Conservation (phyloP, 345 rosid genomes). For the Eucalyptus urophylla region DNA sequence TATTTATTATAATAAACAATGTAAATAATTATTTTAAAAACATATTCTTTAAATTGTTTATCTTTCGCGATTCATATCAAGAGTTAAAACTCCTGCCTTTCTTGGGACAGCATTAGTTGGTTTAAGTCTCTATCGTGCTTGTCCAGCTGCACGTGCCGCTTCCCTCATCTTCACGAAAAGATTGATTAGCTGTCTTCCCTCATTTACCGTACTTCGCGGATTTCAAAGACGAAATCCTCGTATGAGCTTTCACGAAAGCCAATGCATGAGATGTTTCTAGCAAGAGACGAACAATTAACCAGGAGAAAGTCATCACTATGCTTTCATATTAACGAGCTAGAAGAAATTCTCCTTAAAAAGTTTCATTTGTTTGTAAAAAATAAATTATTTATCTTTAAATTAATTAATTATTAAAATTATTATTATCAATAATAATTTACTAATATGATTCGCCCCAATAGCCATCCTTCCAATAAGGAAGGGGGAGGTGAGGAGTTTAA, state of each 20-base stretch:
- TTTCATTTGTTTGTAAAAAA: too few relatives aligned
- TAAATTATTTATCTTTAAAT: too few relatives aligned
- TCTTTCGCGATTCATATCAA: too few relatives aligned
- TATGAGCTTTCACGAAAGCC: not conserved
- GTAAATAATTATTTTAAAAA: too few relatives aligned
- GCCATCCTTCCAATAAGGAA: too few relatives aligned
- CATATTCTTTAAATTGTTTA: too few relatives aligned
- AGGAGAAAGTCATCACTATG: not conserved
- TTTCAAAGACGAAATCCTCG: not conserved
- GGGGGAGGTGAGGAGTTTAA: too few relatives aligned
- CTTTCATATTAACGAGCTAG: not conserved
- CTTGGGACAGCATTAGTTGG: too few relatives aligned
- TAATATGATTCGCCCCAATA: too few relatives aligned
- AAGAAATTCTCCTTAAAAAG: not conserved
- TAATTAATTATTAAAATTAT: too few relatives aligned
- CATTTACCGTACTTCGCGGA: not conserved
- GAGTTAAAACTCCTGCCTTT: too few relatives aligned
- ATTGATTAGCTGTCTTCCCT: not conserved
- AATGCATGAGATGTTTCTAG: not conserved
- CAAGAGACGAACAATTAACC: not conserved
- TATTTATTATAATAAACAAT: too few relatives aligned
- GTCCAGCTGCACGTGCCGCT: not conserved
- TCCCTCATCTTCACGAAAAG: not conserved
- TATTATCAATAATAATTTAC: rapidly evolving
- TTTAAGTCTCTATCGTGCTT: not conserved